Conservation (phyloP, 2,329 filamentous ascomycete genomes). For the Myriangium duriaei region DNA sequence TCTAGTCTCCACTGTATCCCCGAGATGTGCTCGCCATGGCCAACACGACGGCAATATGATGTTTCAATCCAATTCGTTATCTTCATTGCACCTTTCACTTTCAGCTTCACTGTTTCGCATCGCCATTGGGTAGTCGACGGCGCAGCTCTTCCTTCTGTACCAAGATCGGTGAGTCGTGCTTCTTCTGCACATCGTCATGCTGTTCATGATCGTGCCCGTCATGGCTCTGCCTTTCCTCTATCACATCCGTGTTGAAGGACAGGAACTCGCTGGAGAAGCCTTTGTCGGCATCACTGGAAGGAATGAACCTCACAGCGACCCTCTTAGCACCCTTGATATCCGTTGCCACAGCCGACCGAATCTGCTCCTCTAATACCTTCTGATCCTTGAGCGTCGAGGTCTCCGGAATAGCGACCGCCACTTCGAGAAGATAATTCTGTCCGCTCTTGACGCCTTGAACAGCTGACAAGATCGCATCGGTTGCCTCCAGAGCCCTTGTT, state of each 20-base stretch:
- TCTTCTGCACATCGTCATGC: constrained; percentile 12
- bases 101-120: too few relatives aligned
- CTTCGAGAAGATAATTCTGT: constrained; percentile 87
- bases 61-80: too few relatives aligned
- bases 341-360: constrained; percentile 59
- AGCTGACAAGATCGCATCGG: constrained; percentile 29
- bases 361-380: constrained; percentile 55
- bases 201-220: constrained; percentile 17
- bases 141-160: too few relatives aligned
- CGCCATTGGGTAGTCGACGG: too few relatives aligned
- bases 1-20: too few relatives aligned
- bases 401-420: constrained; percentile 71
- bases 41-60: too few relatives aligned
- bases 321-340: constrained; percentile 75
- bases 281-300: constrained; percentile 45
- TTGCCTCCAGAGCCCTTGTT: constrained; percentile 42
- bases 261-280: constrained; percentile 60
- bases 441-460: constrained; percentile 89
- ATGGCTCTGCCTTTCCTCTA: constrained; percentile 15
- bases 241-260: constrained; percentile 11
- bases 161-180: neutral
- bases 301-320: constrained; percentile 72
- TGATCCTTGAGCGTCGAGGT: constrained; percentile 63
- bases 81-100: too few relatives aligned
- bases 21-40: too few relatives aligned